phyloP scores from a whole-genome alignment of 768 basidiomycete genomes.

The Agaricus blazei region DNA sequence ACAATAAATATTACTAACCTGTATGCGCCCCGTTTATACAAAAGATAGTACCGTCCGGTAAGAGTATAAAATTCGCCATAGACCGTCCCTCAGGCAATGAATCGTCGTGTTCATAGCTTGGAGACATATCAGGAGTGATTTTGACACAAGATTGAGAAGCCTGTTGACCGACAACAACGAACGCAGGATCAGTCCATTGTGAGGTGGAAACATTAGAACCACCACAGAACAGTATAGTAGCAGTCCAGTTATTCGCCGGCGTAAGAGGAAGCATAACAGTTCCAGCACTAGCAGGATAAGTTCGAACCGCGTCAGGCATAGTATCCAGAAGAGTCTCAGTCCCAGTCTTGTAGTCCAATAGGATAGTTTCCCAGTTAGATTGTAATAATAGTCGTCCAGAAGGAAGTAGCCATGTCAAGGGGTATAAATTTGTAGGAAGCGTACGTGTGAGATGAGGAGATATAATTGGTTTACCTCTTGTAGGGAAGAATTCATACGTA shows the following conservation, averaged over 20 bases:
- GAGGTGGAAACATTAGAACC: slow-evolving; percentile 52
- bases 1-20: slow-evolving; percentile 34
- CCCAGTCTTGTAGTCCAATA: slow-evolving; percentile 58
- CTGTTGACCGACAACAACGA: slow-evolving; percentile 43
- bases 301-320: slow-evolving; percentile 60
- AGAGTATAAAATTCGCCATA: slow-evolving; percentile 68
- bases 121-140: slow-evolving; percentile 65
- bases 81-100: slow-evolving; percentile 57
- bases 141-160: slow-evolving; percentile 73
- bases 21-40: slow-evolving; percentile 60
- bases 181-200: slow-evolving; percentile 22
- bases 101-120: slow-evolving; percentile 58
- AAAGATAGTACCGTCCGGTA: slow-evolving; percentile 66
- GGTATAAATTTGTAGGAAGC: slow-evolving; percentile 71
- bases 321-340: slow-evolving; percentile 52
- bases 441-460: slow-evolving; percentile 63
- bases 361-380: slow-evolving; percentile 53
- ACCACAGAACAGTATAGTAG: slow-evolving; percentile 80
- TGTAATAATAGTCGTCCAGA: slow-evolving; percentile 58
- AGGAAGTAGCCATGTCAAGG: slow-evolving; percentile 67
- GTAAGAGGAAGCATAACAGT: slow-evolving; percentile 76
- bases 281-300: slow-evolving; percentile 75
- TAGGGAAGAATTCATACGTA: slow-evolving; percentile 76
- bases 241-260: slow-evolving; percentile 76
- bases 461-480: slow-evolving; percentile 42